phyloP scores from a whole-genome alignment of 208 protist genomes.

The Leishmania turanica region DNA sequence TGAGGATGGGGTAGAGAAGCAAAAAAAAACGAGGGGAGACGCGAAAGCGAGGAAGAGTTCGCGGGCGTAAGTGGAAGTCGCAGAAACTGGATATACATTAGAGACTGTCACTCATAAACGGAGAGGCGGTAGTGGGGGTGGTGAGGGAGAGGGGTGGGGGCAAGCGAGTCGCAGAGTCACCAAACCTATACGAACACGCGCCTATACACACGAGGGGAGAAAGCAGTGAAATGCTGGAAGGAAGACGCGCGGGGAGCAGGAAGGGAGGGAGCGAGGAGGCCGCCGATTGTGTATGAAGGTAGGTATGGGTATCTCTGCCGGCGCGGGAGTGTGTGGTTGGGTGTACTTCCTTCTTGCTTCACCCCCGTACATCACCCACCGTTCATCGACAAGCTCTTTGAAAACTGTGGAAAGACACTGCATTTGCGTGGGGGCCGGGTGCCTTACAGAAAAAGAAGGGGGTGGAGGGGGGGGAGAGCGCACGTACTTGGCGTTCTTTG shows the following conservation, averaged over 20 bases:
- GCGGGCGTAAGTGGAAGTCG: not conserved
- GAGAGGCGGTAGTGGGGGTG: not conserved
- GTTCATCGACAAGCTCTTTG: not conserved
- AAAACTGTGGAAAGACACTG: not conserved
- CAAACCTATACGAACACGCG: not conserved
- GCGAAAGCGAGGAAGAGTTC: not conserved
- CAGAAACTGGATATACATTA: not conserved
- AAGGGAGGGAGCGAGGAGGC: not conserved
- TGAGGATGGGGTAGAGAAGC: not conserved
- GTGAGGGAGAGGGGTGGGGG: not conserved
- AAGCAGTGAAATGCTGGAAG: not conserved
- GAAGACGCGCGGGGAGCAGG: not conserved
- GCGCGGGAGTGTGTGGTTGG: not conserved
- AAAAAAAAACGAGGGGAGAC: not conserved
- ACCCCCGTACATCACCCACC: not conserved
- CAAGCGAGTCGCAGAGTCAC: not conserved
- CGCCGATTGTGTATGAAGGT: not conserved
- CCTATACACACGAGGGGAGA: not conserved
- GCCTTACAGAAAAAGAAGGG: not conserved
- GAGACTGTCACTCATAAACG: not conserved
- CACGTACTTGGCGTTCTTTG: not conserved
- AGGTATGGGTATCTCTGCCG: not conserved
- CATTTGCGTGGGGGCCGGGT: not conserved
- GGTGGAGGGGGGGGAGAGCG: not conserved
- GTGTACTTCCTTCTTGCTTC: not conserved